A percentile compares a stretch with the other conserved stretches of the same genome.
phyloP scores from a whole-genome alignment of 2,329 filamentous ascomycete genomes.

The Aureobasidium sp. region DNA sequence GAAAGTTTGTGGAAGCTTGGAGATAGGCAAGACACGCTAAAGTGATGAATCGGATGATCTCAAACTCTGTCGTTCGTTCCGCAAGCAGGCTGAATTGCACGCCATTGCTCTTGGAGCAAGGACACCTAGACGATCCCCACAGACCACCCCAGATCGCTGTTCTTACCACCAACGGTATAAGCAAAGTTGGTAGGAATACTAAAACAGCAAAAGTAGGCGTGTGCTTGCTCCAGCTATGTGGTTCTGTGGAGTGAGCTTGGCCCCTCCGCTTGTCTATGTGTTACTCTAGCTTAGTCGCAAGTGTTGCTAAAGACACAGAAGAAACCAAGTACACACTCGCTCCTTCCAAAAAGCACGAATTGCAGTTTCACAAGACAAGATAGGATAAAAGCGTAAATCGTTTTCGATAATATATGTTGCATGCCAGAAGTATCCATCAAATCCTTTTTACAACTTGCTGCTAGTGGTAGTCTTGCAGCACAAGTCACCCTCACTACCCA shows the following conservation, averaged over 20 bases:
- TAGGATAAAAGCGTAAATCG: no score
- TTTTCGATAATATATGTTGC: no score
- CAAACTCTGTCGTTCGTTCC: not conserved
- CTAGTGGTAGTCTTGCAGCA: slow-evolving; percentile 28
- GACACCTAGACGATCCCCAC: not conserved
- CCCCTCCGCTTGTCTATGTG: not conserved
- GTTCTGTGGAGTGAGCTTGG: not conserved
- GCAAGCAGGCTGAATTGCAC: not conserved
- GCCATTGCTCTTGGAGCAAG: not conserved
- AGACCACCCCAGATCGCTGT: not conserved
- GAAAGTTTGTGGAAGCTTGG: not conserved
- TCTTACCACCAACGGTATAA: not conserved
- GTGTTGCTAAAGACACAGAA: no score
- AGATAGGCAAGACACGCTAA: not conserved
- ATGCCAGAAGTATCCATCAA: no score
- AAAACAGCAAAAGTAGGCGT: not conserved
- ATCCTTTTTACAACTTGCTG: slow-evolving; percentile 24
- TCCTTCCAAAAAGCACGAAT: no score
- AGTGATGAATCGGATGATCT: not conserved
- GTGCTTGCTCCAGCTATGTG: not conserved
- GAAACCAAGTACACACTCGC: no score
- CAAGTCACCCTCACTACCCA: slow-evolving; percentile 28
- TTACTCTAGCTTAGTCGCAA: not conserved
- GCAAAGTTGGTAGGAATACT: not conserved
- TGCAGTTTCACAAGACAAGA: no score